phyloP scores from a whole-genome alignment of 148 eudicot species.

The Heliamphora exappendiculata region DNA sequence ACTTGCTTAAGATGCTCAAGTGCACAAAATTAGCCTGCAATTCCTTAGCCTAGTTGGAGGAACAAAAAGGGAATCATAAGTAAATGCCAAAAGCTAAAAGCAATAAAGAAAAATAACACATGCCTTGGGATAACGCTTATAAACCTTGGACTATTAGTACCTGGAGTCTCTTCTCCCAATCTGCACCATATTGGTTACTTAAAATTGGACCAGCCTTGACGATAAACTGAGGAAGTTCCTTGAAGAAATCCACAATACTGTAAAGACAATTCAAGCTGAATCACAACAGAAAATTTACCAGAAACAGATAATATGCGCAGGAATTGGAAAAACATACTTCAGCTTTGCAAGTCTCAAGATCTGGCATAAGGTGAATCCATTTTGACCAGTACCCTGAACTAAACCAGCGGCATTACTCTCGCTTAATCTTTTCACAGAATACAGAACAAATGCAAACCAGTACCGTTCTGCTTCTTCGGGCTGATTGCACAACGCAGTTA shows the following conservation, averaged over 20 bases:
- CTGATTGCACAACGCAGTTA: neutral
- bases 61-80: neutral
- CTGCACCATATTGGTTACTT: conserved; percentile 58
- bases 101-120: conserved; percentile 1
- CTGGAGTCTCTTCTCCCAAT: conserved; percentile 89
- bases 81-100: conserved; percentile 1
- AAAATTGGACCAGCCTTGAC: conserved; percentile 65
- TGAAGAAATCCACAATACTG: conserved; percentile 82
- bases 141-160: conserved; percentile 22
- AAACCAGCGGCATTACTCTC: conserved; percentile 15
- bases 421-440: conserved; percentile 49
- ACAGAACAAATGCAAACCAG: conserved; percentile 73
- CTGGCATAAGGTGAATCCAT: conserved; percentile 50
- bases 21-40: conserved; percentile 79
- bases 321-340: conserved; percentile 32
- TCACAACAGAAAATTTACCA: neutral
- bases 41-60: conserved; percentile 66
- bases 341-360: conserved; percentile 61
- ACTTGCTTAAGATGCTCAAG: conserved; percentile 87
- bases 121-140: neutral
- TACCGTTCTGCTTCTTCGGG: conserved; percentile 17
- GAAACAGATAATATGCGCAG: neutral
- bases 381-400: conserved; percentile 19
- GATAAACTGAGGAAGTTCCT: conserved; percentile 88
- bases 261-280: conserved; percentile 9